Evolutionary conservation across 163 green algal species (phyloP), one percentile per base, ranked within the genome.

Genomic region (Prototheca cutis): DNA sequence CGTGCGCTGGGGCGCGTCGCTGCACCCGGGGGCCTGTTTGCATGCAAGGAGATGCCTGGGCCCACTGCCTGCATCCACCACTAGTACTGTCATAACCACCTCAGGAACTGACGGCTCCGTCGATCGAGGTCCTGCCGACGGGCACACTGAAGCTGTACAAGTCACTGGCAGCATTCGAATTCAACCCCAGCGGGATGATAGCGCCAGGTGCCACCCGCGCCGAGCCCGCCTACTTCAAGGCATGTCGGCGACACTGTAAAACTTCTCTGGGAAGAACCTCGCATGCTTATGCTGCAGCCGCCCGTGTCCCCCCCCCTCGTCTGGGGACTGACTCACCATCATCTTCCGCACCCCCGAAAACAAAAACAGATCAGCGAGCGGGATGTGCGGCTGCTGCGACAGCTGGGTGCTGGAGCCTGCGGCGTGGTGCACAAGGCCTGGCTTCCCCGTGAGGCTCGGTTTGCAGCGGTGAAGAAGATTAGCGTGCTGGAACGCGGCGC

Each of bases 391-490:
- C 74, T 94, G 6, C 48, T 91, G 23, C 78, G 79, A 39, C 69
- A 72, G 31, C 70, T 94, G 8, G 87, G 87, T 0, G 63, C 72
- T 13, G 87, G 87, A 32, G 86, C 86, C 8, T 88, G 80, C 71
- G 82, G 79, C 53, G 66, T 82, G 59, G 89, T 96, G 27, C 75
- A 88, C 55, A 93, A 93, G 59, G 88, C 78, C 2, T 91, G 90
- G 40, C 70, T 88, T 51, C 74, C 77, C 13, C 58, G 58, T 0
- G 74, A 76, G 36, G 79, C 84, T 55, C 69, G 74, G 3, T 93
- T 93, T 70, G 86, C 95, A 51, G 90, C 90, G 2, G 67, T 97
- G 5, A 97, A 97, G 74, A 86, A 85, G 36, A 94, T 97, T 59
- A 94, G 87, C 61, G 59, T 70, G 56, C 60, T 70, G 53, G 70